Conservation (phyloP, 306 rosid genomes). For the Abrus precatorius region DNA sequence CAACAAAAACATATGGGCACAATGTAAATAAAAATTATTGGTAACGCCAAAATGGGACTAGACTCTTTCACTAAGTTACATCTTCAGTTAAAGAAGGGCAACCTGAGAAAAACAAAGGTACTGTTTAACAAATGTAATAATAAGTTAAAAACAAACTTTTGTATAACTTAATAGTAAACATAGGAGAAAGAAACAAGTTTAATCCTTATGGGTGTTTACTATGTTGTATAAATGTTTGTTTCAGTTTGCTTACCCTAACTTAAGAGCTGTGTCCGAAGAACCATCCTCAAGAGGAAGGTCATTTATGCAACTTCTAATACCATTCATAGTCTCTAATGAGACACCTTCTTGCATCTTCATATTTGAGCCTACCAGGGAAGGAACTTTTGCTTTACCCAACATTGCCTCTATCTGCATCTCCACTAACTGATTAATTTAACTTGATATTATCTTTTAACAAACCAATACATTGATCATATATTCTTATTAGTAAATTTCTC, state of each 20-base stretch:
- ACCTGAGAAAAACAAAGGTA: conserved; percentile 38
- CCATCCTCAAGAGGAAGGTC: conserved; percentile 47
- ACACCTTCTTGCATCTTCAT: conserved; percentile 36
- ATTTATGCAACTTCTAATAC: conserved; percentile 46
- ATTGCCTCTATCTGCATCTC: conserved; percentile 19
- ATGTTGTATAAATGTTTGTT: not conserved
- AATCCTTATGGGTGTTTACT: not conserved
- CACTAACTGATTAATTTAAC: not conserved
- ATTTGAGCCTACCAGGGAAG: not conserved
- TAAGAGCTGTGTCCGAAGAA: conserved; percentile 47
- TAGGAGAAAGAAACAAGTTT: too few species aligned
- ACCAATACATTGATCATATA: too few species aligned
- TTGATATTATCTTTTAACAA: not conserved
- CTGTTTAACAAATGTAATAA: not conserved
- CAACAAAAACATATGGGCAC: conserved; percentile 13
- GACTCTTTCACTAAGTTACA: not conserved
- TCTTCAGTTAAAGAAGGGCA: conserved; percentile 42
- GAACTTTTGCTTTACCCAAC: conserved; percentile 13
- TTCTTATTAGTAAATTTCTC: not conserved
- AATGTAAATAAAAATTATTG: conserved; percentile 1
- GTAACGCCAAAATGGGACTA: not conserved
- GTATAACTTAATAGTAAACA: not conserved
- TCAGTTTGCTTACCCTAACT: conserved; percentile 51
- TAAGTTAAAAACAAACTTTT: not conserved
- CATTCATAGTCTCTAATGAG: conserved; percentile 46